phyloP scores from a whole-genome alignment of 306 rosid species.

The Dryas alaskensis region DNA sequence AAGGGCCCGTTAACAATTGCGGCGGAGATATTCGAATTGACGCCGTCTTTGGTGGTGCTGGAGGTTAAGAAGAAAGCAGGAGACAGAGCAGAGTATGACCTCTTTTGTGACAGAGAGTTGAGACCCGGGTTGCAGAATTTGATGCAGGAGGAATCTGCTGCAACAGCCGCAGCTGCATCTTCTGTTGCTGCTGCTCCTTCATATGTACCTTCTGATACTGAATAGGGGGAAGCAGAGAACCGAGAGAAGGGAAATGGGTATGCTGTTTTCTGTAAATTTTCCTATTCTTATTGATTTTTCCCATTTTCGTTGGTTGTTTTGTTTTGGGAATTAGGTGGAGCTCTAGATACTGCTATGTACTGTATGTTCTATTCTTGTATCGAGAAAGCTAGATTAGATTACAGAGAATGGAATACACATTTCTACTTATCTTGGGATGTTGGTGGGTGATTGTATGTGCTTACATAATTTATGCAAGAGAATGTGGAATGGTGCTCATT shows the following conservation, averaged over 20 bases:
- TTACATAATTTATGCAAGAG: neutral
- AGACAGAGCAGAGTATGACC: slow-evolving; percentile 69
- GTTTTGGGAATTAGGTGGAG: slow-evolving; percentile 34
- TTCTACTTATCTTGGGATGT: slow-evolving; percentile 11
- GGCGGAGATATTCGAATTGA: slow-evolving; percentile 81
- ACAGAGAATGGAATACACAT: slow-evolving; percentile 27
- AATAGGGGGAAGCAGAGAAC: neutral
- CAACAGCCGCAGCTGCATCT: neutral
- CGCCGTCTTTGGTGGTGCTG: slow-evolving; percentile 73
- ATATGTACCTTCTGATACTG: slow-evolving; percentile 27
- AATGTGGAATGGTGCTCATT: neutral
- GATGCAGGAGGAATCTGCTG: slow-evolving; percentile 46
- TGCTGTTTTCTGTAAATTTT: slow-evolving; percentile 35
- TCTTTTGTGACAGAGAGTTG: slow-evolving; percentile 58
- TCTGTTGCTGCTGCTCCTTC: slow-evolving; percentile 31
- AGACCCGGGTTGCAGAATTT: slow-evolving; percentile 62
- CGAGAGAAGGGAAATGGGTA: slow-evolving; percentile 31
- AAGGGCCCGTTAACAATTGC: slow-evolving; percentile 86
- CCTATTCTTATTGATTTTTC: slow-evolving; percentile 15
- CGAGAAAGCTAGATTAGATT: slow-evolving; percentile 34
- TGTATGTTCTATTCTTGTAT: slow-evolving; percentile 34
- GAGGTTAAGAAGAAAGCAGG: slow-evolving; percentile 93
- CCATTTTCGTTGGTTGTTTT: slow-evolving; percentile 28
- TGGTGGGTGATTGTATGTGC: slow-evolving; percentile 11
- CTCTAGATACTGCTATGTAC: slow-evolving; percentile 28